A percentile compares a stretch with the other conserved stretches of the same genome.
Conservation (phyloP, 352 stramenopile species). For the Globisporangium heterothallicum region DNA sequence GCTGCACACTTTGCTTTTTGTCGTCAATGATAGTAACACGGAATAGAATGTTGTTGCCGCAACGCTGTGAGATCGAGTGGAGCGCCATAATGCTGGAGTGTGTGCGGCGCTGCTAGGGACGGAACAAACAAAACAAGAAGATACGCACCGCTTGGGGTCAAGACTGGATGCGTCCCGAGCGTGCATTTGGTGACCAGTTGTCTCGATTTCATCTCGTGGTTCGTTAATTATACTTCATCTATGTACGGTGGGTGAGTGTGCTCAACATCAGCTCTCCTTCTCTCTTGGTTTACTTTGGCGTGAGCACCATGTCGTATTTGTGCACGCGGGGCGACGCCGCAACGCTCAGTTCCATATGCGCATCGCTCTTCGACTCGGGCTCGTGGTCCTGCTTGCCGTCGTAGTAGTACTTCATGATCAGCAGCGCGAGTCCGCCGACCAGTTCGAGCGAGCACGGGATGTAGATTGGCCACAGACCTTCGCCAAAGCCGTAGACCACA, state of each 20-base stretch:
- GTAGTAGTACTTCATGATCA: conserved; percentile 35
- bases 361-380: conserved; percentile 5
- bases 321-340: conserved; percentile 6
- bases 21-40: too few species aligned
- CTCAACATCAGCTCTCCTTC: too few species aligned
- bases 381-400: conserved; percentile 14
- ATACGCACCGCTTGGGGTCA: too few species aligned
- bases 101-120: too few species aligned
- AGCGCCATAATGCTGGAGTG: too few species aligned
- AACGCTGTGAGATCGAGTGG: too few species aligned
- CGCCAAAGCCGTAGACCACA: conserved; percentile 31
- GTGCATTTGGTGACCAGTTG: too few species aligned
- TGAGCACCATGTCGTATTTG: conserved; percentile 13
- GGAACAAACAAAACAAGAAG: too few species aligned
- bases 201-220: background rate
- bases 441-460: conserved; percentile 37
- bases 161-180: too few species aligned
- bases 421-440: conserved; percentile 19
- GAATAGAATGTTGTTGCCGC: too few species aligned
- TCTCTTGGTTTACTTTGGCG: conserved; percentile 10
- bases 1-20: too few species aligned
- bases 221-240: background rate
- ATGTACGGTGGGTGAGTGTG: background rate
- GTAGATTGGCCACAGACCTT: conserved; percentile 41
- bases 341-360: background rate